Conservation (phyloP, 345 rosid genomes). For the Excoecaria agallocha region DNA sequence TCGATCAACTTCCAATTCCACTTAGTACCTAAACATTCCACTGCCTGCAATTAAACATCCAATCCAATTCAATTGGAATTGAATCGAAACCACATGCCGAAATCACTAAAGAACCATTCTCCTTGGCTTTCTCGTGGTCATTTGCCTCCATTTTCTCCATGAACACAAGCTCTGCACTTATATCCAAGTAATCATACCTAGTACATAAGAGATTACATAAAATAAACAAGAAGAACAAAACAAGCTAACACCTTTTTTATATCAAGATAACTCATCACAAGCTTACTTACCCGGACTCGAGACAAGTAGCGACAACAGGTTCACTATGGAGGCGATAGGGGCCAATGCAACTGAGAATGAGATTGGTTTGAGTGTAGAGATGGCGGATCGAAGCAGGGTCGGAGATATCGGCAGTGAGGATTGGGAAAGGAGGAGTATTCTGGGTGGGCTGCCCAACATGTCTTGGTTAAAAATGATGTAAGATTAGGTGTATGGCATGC, state of each 20-base stretch:
- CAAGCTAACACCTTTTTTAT: too few species aligned
- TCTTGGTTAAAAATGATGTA: too few species aligned
- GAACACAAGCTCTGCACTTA: constrained; percentile 85
- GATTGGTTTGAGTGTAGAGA: constrained; percentile 60
- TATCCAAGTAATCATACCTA: constrained; percentile 88
- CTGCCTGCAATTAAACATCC: constrained; percentile 70
- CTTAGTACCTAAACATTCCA: too few species aligned
- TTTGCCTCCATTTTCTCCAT: constrained; percentile 75
- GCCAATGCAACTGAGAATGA: constrained; percentile 80
- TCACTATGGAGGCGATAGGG: constrained; percentile 74
- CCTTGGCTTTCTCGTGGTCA: constrained; percentile 62
- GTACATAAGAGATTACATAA: too few species aligned
- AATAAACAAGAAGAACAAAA: not conserved
- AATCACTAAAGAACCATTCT: constrained; percentile 66
- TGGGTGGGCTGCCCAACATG: constrained; percentile 80
- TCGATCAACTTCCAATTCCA: too few species aligned
- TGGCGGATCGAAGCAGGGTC: constrained; percentile 67
- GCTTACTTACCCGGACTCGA: constrained; percentile 65
- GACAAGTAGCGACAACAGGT: constrained; percentile 78
- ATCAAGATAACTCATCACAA: too few species aligned
- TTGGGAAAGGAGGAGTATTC: constrained; percentile 45
- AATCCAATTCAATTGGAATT: constrained; percentile 73
- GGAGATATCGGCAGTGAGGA: constrained; percentile 66
- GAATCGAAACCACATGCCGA: constrained; percentile 95
- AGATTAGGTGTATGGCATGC: too few species aligned